phyloP scores from a whole-genome alignment of 148 eudicot species.

The Vaccinium macrocarpon region DNA sequence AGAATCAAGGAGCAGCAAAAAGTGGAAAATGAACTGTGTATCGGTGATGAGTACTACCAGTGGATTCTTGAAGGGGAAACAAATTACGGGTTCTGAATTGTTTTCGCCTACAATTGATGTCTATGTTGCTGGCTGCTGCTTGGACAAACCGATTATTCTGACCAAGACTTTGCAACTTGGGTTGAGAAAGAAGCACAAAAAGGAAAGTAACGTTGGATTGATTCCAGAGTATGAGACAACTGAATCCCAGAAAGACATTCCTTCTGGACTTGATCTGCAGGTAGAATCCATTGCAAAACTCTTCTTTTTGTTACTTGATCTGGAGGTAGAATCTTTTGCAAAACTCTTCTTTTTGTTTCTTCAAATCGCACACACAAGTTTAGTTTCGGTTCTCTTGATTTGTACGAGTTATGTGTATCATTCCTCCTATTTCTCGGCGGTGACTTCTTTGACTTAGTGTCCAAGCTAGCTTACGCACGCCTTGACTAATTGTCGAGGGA shows the following conservation, averaged over 20 bases:
- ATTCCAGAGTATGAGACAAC: conserved; percentile 50
- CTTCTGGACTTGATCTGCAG: conserved; percentile 48
- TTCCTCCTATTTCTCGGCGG: background rate
- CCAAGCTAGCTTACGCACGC: too few species aligned
- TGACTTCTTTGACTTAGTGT: too few species aligned
- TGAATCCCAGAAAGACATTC: conserved; percentile 31
- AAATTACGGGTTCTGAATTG: conserved; percentile 34
- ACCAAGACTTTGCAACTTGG: conserved; percentile 57
- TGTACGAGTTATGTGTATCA: background rate
- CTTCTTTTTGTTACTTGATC: background rate
- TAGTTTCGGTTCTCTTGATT: background rate
- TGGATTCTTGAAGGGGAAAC: conserved; percentile 58
- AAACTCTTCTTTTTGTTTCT: too few species aligned
- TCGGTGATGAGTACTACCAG: conserved; percentile 32
- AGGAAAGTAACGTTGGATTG: conserved; percentile 41
- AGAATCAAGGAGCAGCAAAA: conserved; percentile 30
- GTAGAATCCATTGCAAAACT: conserved; percentile 25
- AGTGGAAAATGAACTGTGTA: conserved; percentile 63
- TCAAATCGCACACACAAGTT: background rate
- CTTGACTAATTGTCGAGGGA: too few species aligned
- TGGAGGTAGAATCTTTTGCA: too few species aligned
- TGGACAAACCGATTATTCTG: conserved; percentile 58
- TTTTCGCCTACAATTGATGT: conserved; percentile 51
- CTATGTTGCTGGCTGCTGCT: conserved; percentile 60
- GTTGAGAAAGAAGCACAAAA: conserved; percentile 43